phyloP scores from a whole-genome alignment of 768 basidiomycete genomes.

The Lentinula sp. region DNA sequence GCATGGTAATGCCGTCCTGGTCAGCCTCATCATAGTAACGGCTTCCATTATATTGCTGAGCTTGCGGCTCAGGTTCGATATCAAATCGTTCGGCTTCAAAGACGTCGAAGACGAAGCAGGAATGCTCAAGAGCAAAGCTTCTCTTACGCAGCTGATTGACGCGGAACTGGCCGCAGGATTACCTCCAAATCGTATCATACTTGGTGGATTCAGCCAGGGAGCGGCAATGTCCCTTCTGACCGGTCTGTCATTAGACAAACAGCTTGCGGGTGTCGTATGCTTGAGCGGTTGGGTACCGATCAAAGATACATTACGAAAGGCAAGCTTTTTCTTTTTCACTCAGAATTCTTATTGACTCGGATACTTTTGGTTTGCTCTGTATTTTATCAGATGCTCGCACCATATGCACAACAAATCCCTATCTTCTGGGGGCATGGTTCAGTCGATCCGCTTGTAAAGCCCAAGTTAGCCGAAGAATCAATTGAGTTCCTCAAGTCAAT shows the following conservation, averaged over 20 bases:
- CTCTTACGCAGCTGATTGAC: slow-evolving; percentile 64
- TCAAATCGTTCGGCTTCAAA: slow-evolving; percentile 57
- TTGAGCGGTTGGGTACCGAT: slow-evolving; percentile 82
- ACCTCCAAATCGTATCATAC: slow-evolving; percentile 61
- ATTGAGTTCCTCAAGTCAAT: slow-evolving; percentile 47
- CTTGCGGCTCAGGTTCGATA: slow-evolving; percentile 64
- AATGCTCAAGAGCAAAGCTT: slow-evolving; percentile 58
- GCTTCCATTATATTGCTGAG: not conserved
- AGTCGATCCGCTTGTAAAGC: slow-evolving; percentile 67
- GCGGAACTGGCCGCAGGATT: slow-evolving; percentile 71
- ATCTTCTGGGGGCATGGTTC: slow-evolving; percentile 88
- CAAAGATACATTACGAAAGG: slow-evolving; percentile 56
- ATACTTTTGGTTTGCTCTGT: slow-evolving; percentile 3
- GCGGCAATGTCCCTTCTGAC: slow-evolving; percentile 73
- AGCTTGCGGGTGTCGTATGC: slow-evolving; percentile 64
- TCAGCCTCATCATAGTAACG: slow-evolving; percentile 19
- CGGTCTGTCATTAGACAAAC: slow-evolving; percentile 59
- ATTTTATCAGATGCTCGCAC: slow-evolving; percentile 47
- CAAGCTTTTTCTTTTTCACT: slow-evolving; percentile 23
- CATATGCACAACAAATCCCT: slow-evolving; percentile 55
- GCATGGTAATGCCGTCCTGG: slow-evolving; percentile 76
- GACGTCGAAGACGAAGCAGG: slow-evolving; percentile 68
- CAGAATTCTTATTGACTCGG: not conserved
- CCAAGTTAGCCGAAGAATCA: slow-evolving; percentile 46
- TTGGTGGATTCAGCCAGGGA: slow-evolving; percentile 90